Base-by-base conservation (phyloP, 2,329 filamentous ascomycete species). In the Curvularia hawaiiensis region DNA sequence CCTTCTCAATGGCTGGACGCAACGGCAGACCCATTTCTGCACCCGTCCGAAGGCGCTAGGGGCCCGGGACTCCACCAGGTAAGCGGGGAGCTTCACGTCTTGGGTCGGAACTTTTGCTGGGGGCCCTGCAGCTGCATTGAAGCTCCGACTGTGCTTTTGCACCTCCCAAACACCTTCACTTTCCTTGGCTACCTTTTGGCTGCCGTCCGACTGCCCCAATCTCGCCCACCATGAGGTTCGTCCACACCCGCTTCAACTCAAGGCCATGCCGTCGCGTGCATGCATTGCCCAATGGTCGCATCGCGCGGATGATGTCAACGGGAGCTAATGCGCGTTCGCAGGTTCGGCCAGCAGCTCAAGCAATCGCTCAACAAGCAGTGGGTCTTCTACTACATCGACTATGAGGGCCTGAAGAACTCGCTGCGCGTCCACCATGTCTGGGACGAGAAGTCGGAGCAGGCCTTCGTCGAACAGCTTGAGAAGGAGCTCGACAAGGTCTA, bases 321-420 rank as follows among this genome's bases (percentile, higher is more conserved):
- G 60, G 54, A 57, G 62, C 72, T 74, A 69, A 74, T 60, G 53
- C 59, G 54, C 28, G 50, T 54, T 43, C 54, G 52, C 65, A 89
- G 86, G 84, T 99, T 98, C 83, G 95, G 95, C 77, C 91, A 97
- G 79, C 93, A 99, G 84, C 88, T 99, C 72, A 92, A 92, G 64
- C 94, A 92, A 72, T 97, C 93, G 75, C 85, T 97, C 74, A 96
- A 98, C 79, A 92, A 91, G 82, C 93, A 98, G 80, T 99, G 96
- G 81, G 89, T 93, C 77, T 97, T 93, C 88, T 92, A 97, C 82
- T 99, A 99, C 81, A 97, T 99, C 79, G 90, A 92, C 79, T 99
- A 99, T 80, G 93, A 97, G 76, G 91, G 89, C 64, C 85, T 99
- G 49, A 99, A 99, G 81, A 83, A 85, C 66, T 88, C 92, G 65